phyloP scores from a whole-genome alignment of 1,284 basidiomycete genomes.

The Cutaneotrichosporon cyanovorans region DNA sequence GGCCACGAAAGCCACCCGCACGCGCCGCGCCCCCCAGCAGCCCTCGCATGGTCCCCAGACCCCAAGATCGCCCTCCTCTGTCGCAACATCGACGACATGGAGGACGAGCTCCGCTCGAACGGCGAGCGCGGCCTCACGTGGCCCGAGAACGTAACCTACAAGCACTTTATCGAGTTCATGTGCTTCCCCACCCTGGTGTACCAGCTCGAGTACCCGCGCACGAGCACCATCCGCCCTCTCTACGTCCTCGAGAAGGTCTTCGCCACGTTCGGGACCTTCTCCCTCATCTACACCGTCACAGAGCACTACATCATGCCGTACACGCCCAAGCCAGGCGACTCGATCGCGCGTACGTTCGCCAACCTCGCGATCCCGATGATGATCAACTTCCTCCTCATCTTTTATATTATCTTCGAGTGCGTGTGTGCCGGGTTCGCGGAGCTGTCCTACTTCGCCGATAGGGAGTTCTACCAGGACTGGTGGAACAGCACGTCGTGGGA shows the following conservation, averaged over 20 bases:
- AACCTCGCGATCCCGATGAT: conserved; percentile 92
- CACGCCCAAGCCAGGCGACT: conserved; percentile 59
- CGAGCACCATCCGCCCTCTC: conserved; percentile 75
- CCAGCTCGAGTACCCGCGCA: conserved; percentile 90
- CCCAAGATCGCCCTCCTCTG: conserved; percentile 62
- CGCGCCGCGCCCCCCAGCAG: conserved; percentile 47
- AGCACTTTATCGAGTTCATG: conserved; percentile 81
- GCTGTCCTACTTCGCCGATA: conserved; percentile 84
- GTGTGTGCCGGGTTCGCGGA: conserved; percentile 95
- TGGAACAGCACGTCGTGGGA: conserved; percentile 98
- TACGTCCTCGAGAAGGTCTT: conserved; percentile 93
- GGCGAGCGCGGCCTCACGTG: conserved; percentile 59
- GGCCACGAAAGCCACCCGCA: conserved; percentile 33
- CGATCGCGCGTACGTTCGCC: conserved; percentile 66
- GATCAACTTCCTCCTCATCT: conserved; percentile 50
- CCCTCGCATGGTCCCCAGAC: conserved; percentile 68
- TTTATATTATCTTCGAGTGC: conserved; percentile 59
- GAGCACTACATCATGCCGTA: conserved; percentile 87
- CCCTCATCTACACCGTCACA: conserved; percentile 77
- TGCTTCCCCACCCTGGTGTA: conserved; percentile 91
- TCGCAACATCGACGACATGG: conserved; percentile 65
- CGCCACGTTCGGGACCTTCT: conserved; percentile 93
- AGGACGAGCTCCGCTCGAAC: conserved; percentile 65
- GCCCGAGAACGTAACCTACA: conserved; percentile 77
- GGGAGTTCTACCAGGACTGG: conserved; percentile 97